Percentiles rank a stretch among this genome's conserved stretches.
These are phyloP conservation scores for Persicaria maculosa DNA, from an alignment of 148 eudicot species.

Conservation along the genomic window DNA sequence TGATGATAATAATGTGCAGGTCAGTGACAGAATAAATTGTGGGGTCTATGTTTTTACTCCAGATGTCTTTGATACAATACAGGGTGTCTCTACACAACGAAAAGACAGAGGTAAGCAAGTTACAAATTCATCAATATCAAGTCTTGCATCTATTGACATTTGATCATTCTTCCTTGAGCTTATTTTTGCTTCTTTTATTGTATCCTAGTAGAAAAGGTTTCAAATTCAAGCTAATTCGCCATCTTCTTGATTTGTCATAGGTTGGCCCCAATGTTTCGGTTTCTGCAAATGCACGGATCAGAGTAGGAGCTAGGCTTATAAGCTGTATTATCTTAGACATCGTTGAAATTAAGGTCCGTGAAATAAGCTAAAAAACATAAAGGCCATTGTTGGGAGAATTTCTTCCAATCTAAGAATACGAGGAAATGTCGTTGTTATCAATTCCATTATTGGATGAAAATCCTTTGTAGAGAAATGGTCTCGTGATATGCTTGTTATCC, in stretches of 20 bases:
- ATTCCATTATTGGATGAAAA: slow-evolving; percentile 66
- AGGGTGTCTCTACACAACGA: slow-evolving; percentile 52
- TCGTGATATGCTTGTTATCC: slow-evolving; percentile 17
- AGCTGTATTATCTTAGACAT: slow-evolving; percentile 58
- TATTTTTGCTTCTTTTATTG: background rate
- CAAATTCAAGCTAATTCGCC: background rate
- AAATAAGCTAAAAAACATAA: background rate
- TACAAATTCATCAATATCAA: background rate
- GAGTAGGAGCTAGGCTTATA: slow-evolving; percentile 59
- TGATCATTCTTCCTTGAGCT: background rate
- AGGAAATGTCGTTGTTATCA: slow-evolving; percentile 64
- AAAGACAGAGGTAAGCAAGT: slow-evolving; percentile 49
- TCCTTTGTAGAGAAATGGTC: slow-evolving; percentile 66
- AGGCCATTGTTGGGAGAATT: background rate
- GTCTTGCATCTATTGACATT: no score
- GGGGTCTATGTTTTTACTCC: slow-evolving; percentile 72
- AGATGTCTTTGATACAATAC: slow-evolving; percentile 49
- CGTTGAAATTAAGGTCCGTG: slow-evolving; percentile 53
- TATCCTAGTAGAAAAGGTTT: background rate
- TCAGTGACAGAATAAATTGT: slow-evolving; percentile 68
- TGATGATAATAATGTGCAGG: slow-evolving; percentile 30
- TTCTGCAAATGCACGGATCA: slow-evolving; percentile 64
- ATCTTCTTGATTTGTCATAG: slow-evolving; percentile 25
- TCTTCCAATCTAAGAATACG: background rate
- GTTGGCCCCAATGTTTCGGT: slow-evolving; percentile 71